Conservation (phyloP, 1,284 basidiomycete species). For the Veloporphyrellus conicus region DNA sequence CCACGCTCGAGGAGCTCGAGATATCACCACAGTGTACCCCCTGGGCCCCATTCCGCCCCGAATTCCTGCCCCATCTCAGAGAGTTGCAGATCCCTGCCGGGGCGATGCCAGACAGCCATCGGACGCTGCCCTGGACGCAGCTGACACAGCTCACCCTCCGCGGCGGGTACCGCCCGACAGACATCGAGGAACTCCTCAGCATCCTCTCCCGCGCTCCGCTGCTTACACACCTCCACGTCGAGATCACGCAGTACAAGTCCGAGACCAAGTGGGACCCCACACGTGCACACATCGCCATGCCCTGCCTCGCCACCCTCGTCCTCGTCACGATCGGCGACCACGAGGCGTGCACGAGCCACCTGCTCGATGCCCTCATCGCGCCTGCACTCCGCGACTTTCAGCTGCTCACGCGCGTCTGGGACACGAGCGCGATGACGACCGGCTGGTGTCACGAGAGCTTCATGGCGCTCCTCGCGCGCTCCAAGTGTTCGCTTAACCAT, state of each 20-base stretch:
- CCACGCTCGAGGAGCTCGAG: slow-evolving; percentile 30
- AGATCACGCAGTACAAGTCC: slow-evolving; percentile 30
- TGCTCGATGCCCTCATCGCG: slow-evolving; percentile 24
- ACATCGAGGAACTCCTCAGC: slow-evolving; percentile 24
- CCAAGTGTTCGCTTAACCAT: slow-evolving; percentile 28
- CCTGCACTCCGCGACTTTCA: slow-evolving; percentile 29
- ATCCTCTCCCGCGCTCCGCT: slow-evolving; percentile 27
- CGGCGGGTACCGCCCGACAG: slow-evolving; percentile 27
- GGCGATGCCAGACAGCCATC: slow-evolving; percentile 30
- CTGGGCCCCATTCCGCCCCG: slow-evolving; percentile 31
- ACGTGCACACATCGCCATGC: slow-evolving; percentile 25
- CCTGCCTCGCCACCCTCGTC: slow-evolving; percentile 29
- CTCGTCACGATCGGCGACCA: slow-evolving; percentile 30
- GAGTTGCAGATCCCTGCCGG: slow-evolving; percentile 31
- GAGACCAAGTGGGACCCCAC: slow-evolving; percentile 27
- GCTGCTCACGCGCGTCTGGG: slow-evolving; percentile 31
- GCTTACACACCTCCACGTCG: slow-evolving; percentile 29
- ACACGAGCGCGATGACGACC: slow-evolving; percentile 27
- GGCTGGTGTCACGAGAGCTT: slow-evolving; percentile 30
- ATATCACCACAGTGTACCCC: slow-evolving; percentile 32
- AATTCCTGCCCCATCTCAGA: slow-evolving; percentile 20
- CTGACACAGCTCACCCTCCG: slow-evolving; percentile 31
- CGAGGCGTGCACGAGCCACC: slow-evolving; percentile 25
- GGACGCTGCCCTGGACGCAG: slow-evolving; percentile 29
- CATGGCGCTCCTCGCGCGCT: slow-evolving; percentile 22